Conservation (phyloP, 495 filamentous ascomycete genomes). For the Penicillium diatomitis region DNA sequence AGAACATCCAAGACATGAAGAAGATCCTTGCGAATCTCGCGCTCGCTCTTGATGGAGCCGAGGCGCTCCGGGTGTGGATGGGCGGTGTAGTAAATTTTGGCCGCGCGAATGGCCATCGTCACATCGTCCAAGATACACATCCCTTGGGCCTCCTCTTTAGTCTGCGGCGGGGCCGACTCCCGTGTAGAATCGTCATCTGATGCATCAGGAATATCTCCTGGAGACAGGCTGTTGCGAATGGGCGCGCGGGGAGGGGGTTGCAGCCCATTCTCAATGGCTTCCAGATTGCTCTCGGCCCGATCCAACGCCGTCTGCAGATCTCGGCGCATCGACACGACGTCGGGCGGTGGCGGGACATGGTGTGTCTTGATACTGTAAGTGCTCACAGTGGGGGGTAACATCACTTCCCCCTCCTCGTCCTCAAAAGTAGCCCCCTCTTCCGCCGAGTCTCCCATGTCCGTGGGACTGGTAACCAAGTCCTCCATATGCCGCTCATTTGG, state of each 20-base stretch:
- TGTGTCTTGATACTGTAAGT: conserved; percentile 88
- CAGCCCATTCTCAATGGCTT: conserved; percentile 30
- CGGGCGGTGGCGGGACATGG: conserved; percentile 77
- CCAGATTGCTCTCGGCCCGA: conserved; percentile 59
- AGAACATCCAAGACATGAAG: conserved; percentile 80
- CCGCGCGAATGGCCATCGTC: conserved; percentile 87
- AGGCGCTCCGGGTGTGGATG: conserved; percentile 75
- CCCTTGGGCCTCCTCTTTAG: conserved; percentile 81
- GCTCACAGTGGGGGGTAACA: conserved; percentile 92
- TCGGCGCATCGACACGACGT: conserved; percentile 63
- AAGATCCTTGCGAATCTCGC: conserved; percentile 69
- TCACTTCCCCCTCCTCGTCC: conserved; percentile 53
- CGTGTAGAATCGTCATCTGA: conserved; percentile 27
- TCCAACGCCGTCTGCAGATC: conserved; percentile 63
- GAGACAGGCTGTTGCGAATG: conserved; percentile 26
- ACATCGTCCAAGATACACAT: conserved; percentile 85
- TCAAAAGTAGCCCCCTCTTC: conserved; percentile 46
- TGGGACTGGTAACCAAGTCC: conserved; percentile 47
- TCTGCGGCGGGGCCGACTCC: conserved; percentile 33
- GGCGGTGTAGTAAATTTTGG: conserved; percentile 87
- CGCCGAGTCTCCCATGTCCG: conserved; percentile 28
- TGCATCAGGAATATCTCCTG: conserved; percentile 20
- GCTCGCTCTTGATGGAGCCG: conserved; percentile 77
- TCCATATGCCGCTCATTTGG: conserved; percentile 33
- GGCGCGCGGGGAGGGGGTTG: conserved; percentile 22